Conservation (phyloP, 768 basidiomycete genomes). For the Agaricus sinodeliciosus region DNA sequence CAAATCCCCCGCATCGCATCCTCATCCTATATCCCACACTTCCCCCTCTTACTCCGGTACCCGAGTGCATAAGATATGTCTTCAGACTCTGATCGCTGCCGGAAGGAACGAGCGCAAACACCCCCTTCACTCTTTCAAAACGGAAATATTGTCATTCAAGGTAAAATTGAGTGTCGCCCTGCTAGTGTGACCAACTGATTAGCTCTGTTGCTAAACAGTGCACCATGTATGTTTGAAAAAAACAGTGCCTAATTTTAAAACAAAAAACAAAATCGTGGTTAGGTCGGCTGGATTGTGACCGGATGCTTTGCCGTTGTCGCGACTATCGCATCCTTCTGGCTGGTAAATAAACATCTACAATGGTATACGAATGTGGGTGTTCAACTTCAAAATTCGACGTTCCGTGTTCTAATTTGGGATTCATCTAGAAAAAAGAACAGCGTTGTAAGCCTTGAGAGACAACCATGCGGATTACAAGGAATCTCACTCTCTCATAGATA, state of each 20-base stretch:
- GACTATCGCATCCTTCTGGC: slow-evolving; percentile 57
- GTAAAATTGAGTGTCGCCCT: slow-evolving; percentile 25
- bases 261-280: background rate
- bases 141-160: slow-evolving; percentile 55
- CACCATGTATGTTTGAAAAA: slow-evolving; percentile 42
- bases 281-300: slow-evolving; percentile 68
- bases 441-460: slow-evolving; percentile 37
- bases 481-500: slow-evolving; percentile 34
- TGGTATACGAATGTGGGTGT: slow-evolving; percentile 66
- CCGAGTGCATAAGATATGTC: background rate
- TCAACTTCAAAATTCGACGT: background rate
- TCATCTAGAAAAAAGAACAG: slow-evolving; percentile 56
- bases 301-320: slow-evolving; percentile 54
- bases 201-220: slow-evolving; percentile 24
- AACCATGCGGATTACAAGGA: background rate
- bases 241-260: background rate
- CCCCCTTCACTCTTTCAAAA: slow-evolving; percentile 56
- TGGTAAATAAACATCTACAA: slow-evolving; percentile 64
- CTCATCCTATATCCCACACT: background rate
- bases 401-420: background rate
- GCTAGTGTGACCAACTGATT: background rate
- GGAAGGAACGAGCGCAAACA: slow-evolving; percentile 30
- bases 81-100: slow-evolving; percentile 19
- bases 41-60: background rate
- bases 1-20: background rate